Conservation (phyloP, 768 basidiomycete species). For the Suillus cothurnatus region DNA sequence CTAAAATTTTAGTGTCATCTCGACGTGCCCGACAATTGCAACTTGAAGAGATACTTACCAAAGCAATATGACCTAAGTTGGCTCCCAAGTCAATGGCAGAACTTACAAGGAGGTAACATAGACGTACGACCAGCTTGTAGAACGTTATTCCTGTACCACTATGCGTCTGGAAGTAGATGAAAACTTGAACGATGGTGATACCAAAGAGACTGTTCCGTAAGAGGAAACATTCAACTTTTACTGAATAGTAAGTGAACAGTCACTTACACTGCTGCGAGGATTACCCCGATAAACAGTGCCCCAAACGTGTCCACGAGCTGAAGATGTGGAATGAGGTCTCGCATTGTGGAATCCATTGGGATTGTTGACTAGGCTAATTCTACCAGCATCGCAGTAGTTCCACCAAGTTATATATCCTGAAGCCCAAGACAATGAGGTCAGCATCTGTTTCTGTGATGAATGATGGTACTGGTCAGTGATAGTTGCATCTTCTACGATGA, state of each 20-base stretch:
- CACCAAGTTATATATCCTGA: not conserved
- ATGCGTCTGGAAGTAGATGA: slow-evolving; percentile 1
- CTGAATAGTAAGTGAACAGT: not conserved
- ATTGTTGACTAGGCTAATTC: not conserved
- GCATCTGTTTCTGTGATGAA: not conserved
- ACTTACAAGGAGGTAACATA: not conserved
- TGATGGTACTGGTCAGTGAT: too few species aligned
- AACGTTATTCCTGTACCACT: not conserved
- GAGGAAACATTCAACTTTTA: too few species aligned
- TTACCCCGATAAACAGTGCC: not conserved
- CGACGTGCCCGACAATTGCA: not conserved
- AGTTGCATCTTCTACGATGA: too few species aligned
- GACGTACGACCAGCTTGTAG: not conserved
- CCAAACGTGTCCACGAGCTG: not conserved
- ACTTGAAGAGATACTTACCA: not conserved
- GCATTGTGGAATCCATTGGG: not conserved
- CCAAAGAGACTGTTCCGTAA: slow-evolving; percentile 1
- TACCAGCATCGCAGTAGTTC: too few species aligned
- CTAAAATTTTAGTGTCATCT: slow-evolving; percentile 17
- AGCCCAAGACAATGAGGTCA: not conserved
- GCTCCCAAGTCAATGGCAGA: too few species aligned
- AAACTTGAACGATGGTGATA: not conserved
- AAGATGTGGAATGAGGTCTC: not conserved
- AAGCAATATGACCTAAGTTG: not conserved
- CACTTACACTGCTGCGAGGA: not conserved